Percentiles rank a stretch among this genome's conserved stretches.
phyloP scores from a whole-genome alignment of 768 basidiomycete species.

The Saitozyma podzolica region DNA sequence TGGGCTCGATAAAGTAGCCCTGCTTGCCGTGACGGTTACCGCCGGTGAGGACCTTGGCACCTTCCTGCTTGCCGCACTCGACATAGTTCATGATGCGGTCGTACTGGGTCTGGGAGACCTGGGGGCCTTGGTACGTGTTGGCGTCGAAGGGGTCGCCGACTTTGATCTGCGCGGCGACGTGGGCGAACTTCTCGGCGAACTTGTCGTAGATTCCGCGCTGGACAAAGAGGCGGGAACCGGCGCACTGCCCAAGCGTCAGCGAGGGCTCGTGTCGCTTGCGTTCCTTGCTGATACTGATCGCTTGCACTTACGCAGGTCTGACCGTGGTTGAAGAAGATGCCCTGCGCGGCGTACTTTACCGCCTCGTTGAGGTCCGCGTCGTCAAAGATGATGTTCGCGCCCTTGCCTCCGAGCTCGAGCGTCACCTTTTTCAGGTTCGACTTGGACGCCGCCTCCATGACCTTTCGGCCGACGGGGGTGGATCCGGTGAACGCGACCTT shows the following conservation, averaged over 20 bases:
- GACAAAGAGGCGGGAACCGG: conserved; percentile 49
- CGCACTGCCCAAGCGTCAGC: conserved; percentile 24
- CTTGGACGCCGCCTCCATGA: conserved; percentile 78
- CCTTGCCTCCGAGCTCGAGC: conserved; percentile 81
- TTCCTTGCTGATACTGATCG: not conserved
- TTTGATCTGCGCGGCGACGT: conserved; percentile 67
- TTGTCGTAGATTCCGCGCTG: conserved; percentile 47
- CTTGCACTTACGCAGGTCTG: conserved; percentile 28
- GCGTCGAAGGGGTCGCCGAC: conserved; percentile 82
- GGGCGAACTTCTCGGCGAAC: conserved; percentile 44
- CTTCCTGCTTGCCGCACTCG: conserved; percentile 66
- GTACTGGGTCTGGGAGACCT: conserved; percentile 61
- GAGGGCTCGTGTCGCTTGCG: too few species aligned
- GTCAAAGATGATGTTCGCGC: conserved; percentile 52
- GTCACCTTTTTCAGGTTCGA: conserved; percentile 79
- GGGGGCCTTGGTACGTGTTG: conserved; percentile 72
- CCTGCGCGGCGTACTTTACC: conserved; percentile 58
- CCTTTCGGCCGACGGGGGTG: conserved; percentile 65
- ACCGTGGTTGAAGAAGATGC: conserved; percentile 59
- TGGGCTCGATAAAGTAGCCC: conserved; percentile 76
- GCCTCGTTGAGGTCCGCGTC: conserved; percentile 48
- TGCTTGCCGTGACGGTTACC: conserved; percentile 68
- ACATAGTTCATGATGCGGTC: conserved; percentile 71
- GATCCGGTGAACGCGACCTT: conserved; percentile 53
- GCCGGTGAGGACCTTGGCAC: conserved; percentile 67